These are phyloP conservation scores for Pleodorina starrii DNA, from an alignment of 139 green algal species.

Conservation along the genomic window DNA sequence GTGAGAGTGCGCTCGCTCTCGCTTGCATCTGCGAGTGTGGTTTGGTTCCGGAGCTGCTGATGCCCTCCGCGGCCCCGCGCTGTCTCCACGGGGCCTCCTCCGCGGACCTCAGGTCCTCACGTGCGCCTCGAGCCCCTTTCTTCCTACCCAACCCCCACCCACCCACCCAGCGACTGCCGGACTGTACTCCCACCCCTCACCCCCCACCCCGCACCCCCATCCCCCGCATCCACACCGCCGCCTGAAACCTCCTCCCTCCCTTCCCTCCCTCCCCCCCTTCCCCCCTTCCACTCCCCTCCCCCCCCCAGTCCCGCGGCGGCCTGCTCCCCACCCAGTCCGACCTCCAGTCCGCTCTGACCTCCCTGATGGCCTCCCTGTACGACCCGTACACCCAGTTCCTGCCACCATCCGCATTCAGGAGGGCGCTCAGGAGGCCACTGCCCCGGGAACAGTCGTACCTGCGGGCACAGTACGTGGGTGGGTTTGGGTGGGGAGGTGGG, in stretches of 20 bases:
- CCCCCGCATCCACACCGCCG: background rate
- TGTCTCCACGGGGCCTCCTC: too few relatives aligned
- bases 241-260: background rate
- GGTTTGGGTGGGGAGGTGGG: background rate
- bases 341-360: slow-evolving; percentile 54
- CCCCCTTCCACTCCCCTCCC: background rate
- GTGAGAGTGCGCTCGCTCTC: too few relatives aligned
- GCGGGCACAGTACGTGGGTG: slow-evolving; percentile 68
- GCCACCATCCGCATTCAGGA: slow-evolving; percentile 57
- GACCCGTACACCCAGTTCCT: slow-evolving; percentile 70
- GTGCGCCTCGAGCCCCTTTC: too few relatives aligned
- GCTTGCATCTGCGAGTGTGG: too few relatives aligned
- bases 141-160: too few relatives aligned
- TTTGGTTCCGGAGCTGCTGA: too few relatives aligned
- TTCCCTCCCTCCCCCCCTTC: background rate
- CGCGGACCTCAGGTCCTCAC: too few relatives aligned
- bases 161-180: too few relatives aligned
- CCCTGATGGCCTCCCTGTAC: slow-evolving; percentile 63
- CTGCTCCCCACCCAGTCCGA: slow-evolving; percentile 58
- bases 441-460: slow-evolving; percentile 72
- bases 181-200: too few relatives aligned
- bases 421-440: slow-evolving; percentile 63
- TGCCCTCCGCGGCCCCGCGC: too few relatives aligned
- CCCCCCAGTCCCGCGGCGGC: slow-evolving; percentile 25
- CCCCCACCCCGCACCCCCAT: too few relatives aligned